A percentile compares a stretch with the other conserved stretches of the same genome.
These are phyloP conservation scores for Pisolithus sp. DNA, from an alignment of 768 basidiomycete genomes.

Conservation along the genomic window DNA sequence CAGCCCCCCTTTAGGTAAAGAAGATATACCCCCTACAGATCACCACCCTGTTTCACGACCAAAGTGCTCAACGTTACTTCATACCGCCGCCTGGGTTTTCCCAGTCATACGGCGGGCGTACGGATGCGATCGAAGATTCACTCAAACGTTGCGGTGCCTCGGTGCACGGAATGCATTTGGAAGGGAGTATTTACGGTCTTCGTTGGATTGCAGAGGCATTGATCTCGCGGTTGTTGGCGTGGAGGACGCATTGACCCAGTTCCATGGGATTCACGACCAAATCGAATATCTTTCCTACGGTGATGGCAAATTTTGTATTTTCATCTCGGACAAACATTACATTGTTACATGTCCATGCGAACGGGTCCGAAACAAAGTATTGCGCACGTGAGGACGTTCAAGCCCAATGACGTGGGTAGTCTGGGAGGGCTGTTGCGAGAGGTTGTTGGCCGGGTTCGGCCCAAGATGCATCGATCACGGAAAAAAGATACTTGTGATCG, in stretches of 20 bases:
- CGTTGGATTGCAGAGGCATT: conserved; percentile 78
- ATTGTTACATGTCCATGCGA: conserved; percentile 95
- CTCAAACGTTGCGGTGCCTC: conserved; percentile 79
- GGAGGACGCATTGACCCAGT: conserved; percentile 81
- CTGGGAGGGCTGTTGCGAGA: conserved; percentile 80
- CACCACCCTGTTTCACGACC: conserved; percentile 57
- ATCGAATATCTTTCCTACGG: conserved; percentile 85
- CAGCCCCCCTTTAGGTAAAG: too few species aligned
- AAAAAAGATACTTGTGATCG: conserved; percentile 93
- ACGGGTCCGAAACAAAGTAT: conserved; percentile 87
- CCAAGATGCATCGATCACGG: conserved; percentile 96
- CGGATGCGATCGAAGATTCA: conserved; percentile 85
- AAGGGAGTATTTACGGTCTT: conserved; percentile 82
- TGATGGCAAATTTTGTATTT: conserved; percentile 83
- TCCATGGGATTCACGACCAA: conserved; percentile 97
- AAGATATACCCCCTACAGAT: too few species aligned
- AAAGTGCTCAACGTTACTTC: conserved; percentile 95
- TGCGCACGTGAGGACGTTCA: conserved; percentile 87
- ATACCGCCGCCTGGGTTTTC: conserved; percentile 98
- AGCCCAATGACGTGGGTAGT: conserved; percentile 89
- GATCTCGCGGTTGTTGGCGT: conserved; percentile 72
- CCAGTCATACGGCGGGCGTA: conserved; percentile 84
- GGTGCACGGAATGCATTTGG: conserved; percentile 68
- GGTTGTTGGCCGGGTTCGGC: conserved; percentile 94
- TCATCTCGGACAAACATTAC: conserved; percentile 94